Conservation (phyloP, 441 rosid genomes). For the Bruguiera hainesii region DNA sequence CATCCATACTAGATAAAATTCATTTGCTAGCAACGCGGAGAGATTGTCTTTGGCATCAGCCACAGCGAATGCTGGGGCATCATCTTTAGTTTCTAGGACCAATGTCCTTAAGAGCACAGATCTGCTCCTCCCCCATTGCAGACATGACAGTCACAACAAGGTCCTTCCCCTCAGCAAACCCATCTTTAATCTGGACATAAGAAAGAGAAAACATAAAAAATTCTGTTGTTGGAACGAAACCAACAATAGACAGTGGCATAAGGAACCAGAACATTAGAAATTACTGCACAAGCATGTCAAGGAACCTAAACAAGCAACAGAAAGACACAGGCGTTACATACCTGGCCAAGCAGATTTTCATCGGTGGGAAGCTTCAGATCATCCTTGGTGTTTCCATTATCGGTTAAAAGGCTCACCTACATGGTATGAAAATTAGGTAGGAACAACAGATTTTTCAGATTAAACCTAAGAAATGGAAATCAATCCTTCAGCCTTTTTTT, state of each 20-base stretch:
- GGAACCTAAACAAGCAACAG: neutral
- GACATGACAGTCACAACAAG: slow-evolving; percentile 79
- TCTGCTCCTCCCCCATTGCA: slow-evolving; percentile 94
- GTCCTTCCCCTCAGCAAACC: slow-evolving; percentile 73
- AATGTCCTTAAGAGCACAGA: slow-evolving; percentile 70
- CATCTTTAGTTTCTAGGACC: slow-evolving; percentile 59
- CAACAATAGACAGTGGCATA: neutral
- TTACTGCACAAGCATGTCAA: neutral
- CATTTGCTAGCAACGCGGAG: slow-evolving; percentile 15
- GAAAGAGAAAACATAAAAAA: neutral
- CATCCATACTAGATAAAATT: slow-evolving; percentile 19
- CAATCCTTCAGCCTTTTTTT: neutral
- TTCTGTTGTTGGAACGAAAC: neutral
- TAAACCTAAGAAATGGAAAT: neutral
- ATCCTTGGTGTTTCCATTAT: slow-evolving; percentile 81
- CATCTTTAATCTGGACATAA: slow-evolving; percentile 54
- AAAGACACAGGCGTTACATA: slow-evolving; percentile 6
- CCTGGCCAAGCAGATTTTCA: slow-evolving; percentile 66
- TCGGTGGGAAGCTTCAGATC: slow-evolving; percentile 89
- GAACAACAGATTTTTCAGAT: neutral
- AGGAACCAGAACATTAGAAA: neutral
- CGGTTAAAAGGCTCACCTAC: slow-evolving; percentile 86
- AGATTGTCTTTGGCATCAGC: slow-evolving; percentile 24
- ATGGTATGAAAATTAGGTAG: slow-evolving; percentile 4
- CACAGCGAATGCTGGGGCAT: slow-evolving; percentile 27